These are phyloP conservation scores for Entomortierella parvispora DNA, from an alignment of 192 early-diverging fungal species.

Conservation along the genomic window DNA sequence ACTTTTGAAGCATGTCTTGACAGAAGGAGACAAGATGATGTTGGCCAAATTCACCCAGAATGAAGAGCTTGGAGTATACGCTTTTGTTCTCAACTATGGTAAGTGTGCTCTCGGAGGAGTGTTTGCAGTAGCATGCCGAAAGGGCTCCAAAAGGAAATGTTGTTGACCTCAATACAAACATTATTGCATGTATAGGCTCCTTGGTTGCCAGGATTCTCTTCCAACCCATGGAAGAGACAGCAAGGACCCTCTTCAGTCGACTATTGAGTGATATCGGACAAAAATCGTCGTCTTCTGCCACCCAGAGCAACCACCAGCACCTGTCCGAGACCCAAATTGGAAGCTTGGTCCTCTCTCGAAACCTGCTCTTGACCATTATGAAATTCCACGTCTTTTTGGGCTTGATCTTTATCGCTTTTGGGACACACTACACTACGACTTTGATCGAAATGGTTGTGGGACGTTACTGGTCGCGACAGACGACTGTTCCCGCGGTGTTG, in stretches of 20 bases:
- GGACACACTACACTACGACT: constrained; percentile 80
- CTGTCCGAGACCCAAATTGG: constrained; percentile 20
- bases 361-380: constrained; percentile 56
- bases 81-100: constrained; percentile 89
- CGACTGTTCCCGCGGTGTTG: constrained; percentile 66
- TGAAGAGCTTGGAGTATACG: constrained; percentile 81
- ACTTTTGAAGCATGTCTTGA: constrained; percentile 91
- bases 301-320: neutral
- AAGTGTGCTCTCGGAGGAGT: neutral
- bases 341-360: constrained; percentile 39
- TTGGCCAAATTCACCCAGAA: constrained; percentile 68
- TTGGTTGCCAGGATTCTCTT: constrained; percentile 91
- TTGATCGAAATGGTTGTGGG: constrained; percentile 75
- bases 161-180: too few relatives aligned
- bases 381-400: constrained; percentile 81
- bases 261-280: constrained; percentile 52
- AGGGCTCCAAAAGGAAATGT: too few relatives aligned
- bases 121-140: neutral
- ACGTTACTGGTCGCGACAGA: constrained; percentile 59
- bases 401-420: constrained; percentile 82
- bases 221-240: constrained; percentile 93
- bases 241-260: constrained; percentile 86
- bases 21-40: constrained; percentile 97
- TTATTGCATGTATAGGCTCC: constrained; percentile 68
- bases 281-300: neutral